Base-by-base conservation (phyloP, 345 rosid species). In the Moricandia moricandioides region DNA sequence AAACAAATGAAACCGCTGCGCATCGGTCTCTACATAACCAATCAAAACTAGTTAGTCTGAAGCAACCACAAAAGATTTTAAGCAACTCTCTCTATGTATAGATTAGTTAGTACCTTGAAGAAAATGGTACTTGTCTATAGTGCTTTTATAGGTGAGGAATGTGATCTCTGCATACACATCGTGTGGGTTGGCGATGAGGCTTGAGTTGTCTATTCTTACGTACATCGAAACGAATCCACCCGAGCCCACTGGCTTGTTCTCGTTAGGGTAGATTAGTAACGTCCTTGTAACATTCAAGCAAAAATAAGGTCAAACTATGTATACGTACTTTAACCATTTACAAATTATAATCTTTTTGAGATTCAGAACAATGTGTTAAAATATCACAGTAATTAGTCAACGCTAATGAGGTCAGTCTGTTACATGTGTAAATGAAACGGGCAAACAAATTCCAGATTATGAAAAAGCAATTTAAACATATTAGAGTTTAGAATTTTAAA, bases 81-180 rank as follows among this genome's bases (percentile, higher is more conserved):
- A 21, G 24, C 24, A 24, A 7, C 49, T 21, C 39, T 63, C 17
- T 63, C 54, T 64, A 31, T n/a, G n/a, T n/a, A n/a, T 21, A 31
- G 30, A 51, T 51, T 40, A 6, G n/a, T 26, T 68, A 29, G 13
- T 67, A 76, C 74, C 74, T 1, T 76, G 63, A 35, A 51, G 12
- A 5, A 8, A 16, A 52, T 62, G 54, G 57, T 27, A 76, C 10
- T 7, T 52, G 64, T 76, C 74, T 39, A 0, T 26, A 29, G 43
- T 76, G 68, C 74, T 69, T 68, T 39, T 76, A 54, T 68, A 76
- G 17, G 24, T 37, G 6, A 76, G 27, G 64, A 76, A 76, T 39
- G 52, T 76, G 47, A 76, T 62, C 69, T 69, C 73, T 27, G 79
- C 79, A 17, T 69, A 76, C 18, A 76, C 79, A 51, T 75, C 73